These are phyloP conservation scores for Bathelium albidoporum DNA, from an alignment of 495 filamentous ascomycete species.

Conservation along the genomic window DNA sequence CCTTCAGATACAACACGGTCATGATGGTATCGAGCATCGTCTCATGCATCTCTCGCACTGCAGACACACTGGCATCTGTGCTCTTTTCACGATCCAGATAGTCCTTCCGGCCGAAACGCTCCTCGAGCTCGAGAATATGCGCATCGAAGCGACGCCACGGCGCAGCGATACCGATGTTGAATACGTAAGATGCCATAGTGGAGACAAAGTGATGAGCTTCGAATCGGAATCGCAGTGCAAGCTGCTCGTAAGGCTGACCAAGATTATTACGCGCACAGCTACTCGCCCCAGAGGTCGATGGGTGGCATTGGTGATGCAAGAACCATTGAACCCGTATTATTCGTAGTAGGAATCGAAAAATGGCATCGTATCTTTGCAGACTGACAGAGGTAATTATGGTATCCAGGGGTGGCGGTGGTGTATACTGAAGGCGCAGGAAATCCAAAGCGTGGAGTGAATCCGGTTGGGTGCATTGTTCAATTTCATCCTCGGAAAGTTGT, in stretches of 20 bases:
- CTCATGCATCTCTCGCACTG: conserved; percentile 62
- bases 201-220: conserved; percentile 71
- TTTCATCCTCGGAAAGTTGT: conserved; percentile 64
- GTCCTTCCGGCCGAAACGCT: conserved; percentile 25
- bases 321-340: conserved; percentile 72
- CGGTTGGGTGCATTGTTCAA: conserved; percentile 68
- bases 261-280: conserved; percentile 28
- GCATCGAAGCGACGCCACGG: conserved; percentile 61
- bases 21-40: conserved; percentile 69
- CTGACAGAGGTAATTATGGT: conserved; percentile 57
- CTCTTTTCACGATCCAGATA: conserved; percentile 22
- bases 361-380: conserved; percentile 67
- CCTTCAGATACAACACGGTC: conserved; percentile 58
- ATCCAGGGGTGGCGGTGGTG: conserved; percentile 60
- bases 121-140: conserved; percentile 54
- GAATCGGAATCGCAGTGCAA: conserved; percentile 53
- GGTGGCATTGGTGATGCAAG: conserved; percentile 50
- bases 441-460: conserved; percentile 76
- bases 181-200: conserved; percentile 60
- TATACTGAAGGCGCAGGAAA: conserved; percentile 80
- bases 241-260: conserved; percentile 25
- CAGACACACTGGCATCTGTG: conserved; percentile 43
- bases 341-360: conserved; percentile 71
- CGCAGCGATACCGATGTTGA: conserved; percentile 59
- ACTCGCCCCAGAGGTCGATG: conserved; percentile 27